These are phyloP conservation scores for Saccharomyces eubayanus DNA, from an alignment of 805 yeast genomes.

Conservation along the genomic window DNA sequence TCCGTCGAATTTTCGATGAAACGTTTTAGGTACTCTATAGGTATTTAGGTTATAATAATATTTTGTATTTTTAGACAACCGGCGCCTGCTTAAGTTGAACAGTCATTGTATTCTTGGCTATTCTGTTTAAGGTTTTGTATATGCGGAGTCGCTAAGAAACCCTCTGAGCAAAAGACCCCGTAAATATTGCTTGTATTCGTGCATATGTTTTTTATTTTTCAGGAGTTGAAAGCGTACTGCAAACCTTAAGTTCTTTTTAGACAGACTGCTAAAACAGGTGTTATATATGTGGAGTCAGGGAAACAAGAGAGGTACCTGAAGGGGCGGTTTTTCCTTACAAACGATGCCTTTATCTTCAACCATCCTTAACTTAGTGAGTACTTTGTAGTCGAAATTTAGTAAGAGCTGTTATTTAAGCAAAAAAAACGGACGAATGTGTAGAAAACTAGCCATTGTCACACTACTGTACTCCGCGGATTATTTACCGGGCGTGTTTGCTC, in stretches of 20 bases:
- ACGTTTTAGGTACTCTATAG: not conserved
- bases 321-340: not conserved
- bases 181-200: not conserved
- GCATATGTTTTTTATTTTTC: not conserved
- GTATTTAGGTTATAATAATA: not conserved
- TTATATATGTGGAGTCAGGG: not conserved
- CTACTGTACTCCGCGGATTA: conserved; percentile 44
- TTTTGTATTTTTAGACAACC: not conserved
- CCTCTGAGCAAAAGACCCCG: not conserved
- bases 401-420: not conserved
- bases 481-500: conserved; percentile 49
- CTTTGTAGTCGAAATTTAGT: not conserved
- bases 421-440: not conserved
- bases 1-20: not conserved
- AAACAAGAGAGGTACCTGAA: not conserved
- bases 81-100: not conserved
- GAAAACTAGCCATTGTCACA: conserved; percentile 23
- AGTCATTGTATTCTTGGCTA: not conserved
- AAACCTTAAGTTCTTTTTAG: not conserved
- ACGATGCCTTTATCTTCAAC: not conserved
- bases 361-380: not conserved
- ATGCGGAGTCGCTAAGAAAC: not conserved
- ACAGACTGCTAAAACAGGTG: not conserved
- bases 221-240: not conserved
- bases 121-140: not conserved